A percentile compares a stretch with the other conserved stretches of the same genome.
Evolutionary conservation across 2,329 filamentous ascomycete species (phyloP).

Genomic region (Verticillium albo-atrum): DNA sequence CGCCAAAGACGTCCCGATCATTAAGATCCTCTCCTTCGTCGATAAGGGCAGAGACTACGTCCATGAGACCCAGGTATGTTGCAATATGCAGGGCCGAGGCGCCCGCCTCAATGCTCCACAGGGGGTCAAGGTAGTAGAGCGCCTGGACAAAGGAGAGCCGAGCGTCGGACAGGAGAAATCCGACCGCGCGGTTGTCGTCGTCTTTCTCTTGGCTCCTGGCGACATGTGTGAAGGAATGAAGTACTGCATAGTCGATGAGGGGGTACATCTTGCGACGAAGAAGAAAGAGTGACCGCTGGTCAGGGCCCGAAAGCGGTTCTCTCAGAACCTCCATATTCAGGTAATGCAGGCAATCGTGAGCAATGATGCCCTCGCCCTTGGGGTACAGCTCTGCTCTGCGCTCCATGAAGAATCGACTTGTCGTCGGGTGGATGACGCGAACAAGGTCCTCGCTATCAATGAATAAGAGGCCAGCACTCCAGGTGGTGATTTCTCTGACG

Average conservation of each 20-base stretch:
- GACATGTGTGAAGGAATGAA: neutral
- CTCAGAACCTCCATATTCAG: neutral
- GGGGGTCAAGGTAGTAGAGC: neutral
- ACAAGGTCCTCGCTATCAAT: constrained; percentile 1
- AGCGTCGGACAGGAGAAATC: neutral
- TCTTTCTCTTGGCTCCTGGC: neutral
- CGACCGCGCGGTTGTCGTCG: neutral
- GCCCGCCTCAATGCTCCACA: neutral
- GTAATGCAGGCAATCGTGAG: constrained; percentile 1
- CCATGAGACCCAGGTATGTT: neutral
- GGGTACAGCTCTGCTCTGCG: neutral
- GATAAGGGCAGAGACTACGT: neutral
- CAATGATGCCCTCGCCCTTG: neutral
- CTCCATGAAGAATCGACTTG: neutral
- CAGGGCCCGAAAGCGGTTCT: neutral
- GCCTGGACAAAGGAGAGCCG: neutral
- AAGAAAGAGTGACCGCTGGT: neutral
- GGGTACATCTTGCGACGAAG: neutral
- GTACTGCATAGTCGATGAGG: neutral
- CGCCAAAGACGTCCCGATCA: neutral
- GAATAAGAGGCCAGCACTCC: neutral
- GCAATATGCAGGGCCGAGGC: neutral
- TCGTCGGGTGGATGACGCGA: neutral
- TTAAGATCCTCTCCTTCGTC: neutral
- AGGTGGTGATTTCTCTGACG: neutral